These are phyloP conservation scores for Globisporangium orthogonon DNA, from an alignment of 352 stramenopile species.

Conservation along the genomic window DNA sequence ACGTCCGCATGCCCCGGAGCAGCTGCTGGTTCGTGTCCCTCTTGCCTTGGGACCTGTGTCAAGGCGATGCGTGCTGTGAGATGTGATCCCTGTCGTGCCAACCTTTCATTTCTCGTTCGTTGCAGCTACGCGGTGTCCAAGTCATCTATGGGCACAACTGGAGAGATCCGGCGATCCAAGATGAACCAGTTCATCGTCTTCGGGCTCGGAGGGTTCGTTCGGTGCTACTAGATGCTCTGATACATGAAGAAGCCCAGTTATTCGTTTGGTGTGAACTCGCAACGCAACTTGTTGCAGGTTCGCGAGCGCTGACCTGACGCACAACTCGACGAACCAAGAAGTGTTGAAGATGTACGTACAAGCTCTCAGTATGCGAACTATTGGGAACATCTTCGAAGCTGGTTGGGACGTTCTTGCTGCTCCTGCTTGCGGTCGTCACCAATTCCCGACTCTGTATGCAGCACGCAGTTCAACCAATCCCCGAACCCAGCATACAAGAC, in stretches of 20 bases:
- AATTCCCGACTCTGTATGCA: not conserved
- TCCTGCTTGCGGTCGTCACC: no score
- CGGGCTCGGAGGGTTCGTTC: conserved; percentile 46
- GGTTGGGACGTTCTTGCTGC: not conserved
- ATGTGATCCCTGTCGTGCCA: not conserved
- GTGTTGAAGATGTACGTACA: conserved; percentile 29
- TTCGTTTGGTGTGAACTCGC: not conserved
- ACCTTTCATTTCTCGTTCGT: not conserved
- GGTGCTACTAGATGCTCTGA: not conserved
- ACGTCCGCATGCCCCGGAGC: conserved; percentile 52
- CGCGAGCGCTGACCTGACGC: conserved; percentile 24
- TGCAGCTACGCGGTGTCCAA: conserved; percentile 43
- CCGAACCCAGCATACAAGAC: conserved; percentile 53
- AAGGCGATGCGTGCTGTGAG: no score
- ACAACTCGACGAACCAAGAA: conserved; percentile 17
- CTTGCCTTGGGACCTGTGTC: no score
- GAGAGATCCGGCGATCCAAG: conserved; percentile 54
- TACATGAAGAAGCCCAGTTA: not conserved
- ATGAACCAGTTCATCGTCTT: conserved; percentile 50
- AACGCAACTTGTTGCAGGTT: conserved; percentile 23
- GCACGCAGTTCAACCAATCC: conserved; percentile 7
- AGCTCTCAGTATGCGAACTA: not conserved
- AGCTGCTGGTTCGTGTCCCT: conserved; percentile 19
- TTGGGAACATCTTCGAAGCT: not conserved
- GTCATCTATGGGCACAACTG: conserved; percentile 32